phyloP scores from a whole-genome alignment of 2,329 filamentous ascomycete species.

The Pseudofabraea citricarpa region DNA sequence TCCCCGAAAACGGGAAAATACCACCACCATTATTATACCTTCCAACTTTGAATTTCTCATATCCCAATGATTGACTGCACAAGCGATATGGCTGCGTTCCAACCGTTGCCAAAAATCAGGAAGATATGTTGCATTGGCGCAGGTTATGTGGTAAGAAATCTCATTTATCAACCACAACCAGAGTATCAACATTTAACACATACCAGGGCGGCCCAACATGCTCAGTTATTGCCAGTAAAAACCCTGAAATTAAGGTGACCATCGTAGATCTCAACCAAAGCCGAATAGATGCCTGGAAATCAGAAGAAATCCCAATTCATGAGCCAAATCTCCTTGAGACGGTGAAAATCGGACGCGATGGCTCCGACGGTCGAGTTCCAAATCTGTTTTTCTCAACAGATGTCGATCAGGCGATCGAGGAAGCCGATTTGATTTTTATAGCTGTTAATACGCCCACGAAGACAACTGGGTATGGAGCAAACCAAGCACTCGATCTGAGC shows the following conservation, averaged over 20 bases:
- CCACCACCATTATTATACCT: too few relatives aligned
- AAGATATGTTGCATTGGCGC: background rate
- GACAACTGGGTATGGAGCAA: conserved; percentile 45
- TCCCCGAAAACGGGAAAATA: too few relatives aligned
- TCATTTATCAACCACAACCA: background rate
- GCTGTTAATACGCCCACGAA: conserved; percentile 76
- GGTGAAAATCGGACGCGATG: conserved; percentile 34
- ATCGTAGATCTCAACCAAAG: conserved; percentile 63
- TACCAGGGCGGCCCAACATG: conserved; percentile 63
- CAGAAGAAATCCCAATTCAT: conserved; percentile 65
- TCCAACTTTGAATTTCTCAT: too few relatives aligned
- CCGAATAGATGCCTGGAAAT: conserved; percentile 68
- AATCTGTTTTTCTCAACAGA: conserved; percentile 72
- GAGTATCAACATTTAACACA: conserved; percentile 2
- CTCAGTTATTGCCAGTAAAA: conserved; percentile 67
- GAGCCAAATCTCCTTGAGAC: conserved; percentile 66
- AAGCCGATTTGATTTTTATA: conserved; percentile 67
- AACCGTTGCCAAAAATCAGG: too few relatives aligned
- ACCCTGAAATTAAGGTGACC: conserved; percentile 62
- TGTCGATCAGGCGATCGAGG: conserved; percentile 53
- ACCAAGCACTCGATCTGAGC: background rate
- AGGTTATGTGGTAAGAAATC: background rate
- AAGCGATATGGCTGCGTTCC: too few relatives aligned
- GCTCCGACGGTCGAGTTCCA: conserved; percentile 49
- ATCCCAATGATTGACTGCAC: too few relatives aligned